Conservation (phyloP, 108 stramenopile genomes). For the Aurantiochytrium sp. region DNA sequence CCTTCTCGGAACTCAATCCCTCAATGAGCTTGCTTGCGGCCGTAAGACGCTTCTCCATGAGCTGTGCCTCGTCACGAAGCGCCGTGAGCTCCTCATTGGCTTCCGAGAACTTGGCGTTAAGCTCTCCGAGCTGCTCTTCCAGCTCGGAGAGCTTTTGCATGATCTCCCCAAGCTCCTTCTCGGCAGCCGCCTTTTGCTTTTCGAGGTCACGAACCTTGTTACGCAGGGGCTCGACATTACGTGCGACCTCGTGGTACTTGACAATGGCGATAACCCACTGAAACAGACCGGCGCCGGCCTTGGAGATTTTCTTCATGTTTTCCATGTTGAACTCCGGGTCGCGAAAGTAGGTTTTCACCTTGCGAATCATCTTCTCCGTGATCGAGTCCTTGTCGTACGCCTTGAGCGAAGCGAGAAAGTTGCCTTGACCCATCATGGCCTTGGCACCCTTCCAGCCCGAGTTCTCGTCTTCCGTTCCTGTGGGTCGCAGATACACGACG, state of each 20-base stretch:
- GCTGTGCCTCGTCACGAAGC: slow-evolving; percentile 51
- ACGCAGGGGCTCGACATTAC: slow-evolving; percentile 53
- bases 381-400: slow-evolving; percentile 56
- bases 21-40: slow-evolving; percentile 57
- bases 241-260: slow-evolving; percentile 60
- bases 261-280: slow-evolving; percentile 57
- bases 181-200: slow-evolving; percentile 45
- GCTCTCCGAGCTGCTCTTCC: slow-evolving; percentile 41
- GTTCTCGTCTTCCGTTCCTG: slow-evolving; percentile 52
- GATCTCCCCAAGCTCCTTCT: slow-evolving; percentile 44
- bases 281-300: slow-evolving; percentile 53
- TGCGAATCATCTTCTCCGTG: slow-evolving; percentile 48
- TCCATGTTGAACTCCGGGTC: slow-evolving; percentile 47
- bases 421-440: slow-evolving; percentile 53
- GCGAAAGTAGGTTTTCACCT: slow-evolving; percentile 39
- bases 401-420: slow-evolving; percentile 50
- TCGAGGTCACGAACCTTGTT: slow-evolving; percentile 56
- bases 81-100: slow-evolving; percentile 49
- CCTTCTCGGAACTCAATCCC: slow-evolving; percentile 54
- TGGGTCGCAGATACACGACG: slow-evolving; percentile 42
- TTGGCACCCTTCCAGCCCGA: slow-evolving; percentile 53
- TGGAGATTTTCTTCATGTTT: slow-evolving; percentile 46
- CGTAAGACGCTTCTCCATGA: slow-evolving; percentile 57
- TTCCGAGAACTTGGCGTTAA: slow-evolving; percentile 38
- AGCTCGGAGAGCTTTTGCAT: slow-evolving; percentile 38